Evolutionary conservation across 257 asterid species (phyloP).

Genomic region (Solanum medicagineum): DNA sequence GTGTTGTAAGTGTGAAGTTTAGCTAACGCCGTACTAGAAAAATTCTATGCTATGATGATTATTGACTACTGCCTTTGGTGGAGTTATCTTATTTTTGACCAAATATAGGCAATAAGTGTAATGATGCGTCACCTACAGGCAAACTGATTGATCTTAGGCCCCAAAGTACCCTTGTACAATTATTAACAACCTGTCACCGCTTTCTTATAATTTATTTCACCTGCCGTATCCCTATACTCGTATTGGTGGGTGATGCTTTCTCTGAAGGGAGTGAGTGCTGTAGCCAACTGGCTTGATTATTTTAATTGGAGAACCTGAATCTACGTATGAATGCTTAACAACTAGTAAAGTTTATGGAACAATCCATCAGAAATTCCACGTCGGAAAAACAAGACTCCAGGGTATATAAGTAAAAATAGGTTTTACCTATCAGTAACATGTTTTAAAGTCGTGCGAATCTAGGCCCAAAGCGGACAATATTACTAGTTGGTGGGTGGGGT

Average conservation of each 20-base stretch:
- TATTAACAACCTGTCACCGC: background rate
- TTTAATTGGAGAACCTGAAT: background rate
- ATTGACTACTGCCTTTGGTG: background rate
- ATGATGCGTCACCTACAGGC: background rate
- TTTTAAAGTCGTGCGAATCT: too few relatives aligned
- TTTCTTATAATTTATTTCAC: background rate
- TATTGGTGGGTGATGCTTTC: background rate
- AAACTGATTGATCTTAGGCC: background rate
- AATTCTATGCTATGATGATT: background rate
- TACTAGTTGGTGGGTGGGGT: too few relatives aligned
- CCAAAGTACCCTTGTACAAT: background rate
- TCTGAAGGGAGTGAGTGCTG: background rate
- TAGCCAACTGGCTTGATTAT: background rate
- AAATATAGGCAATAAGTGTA: background rate
- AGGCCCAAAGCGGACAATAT: too few relatives aligned
- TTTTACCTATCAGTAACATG: too few relatives aligned
- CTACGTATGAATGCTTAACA: too few relatives aligned
- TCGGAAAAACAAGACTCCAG: too few relatives aligned
- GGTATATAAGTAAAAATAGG: too few relatives aligned
- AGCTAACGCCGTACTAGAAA: background rate
- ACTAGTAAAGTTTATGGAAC: too few relatives aligned
- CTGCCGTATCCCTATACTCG: background rate
- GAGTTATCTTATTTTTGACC: background rate
- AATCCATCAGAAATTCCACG: too few relatives aligned
- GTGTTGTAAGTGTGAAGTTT: background rate